Percentiles rank a stretch among this genome's conserved stretches.
phyloP scores from a whole-genome alignment of 129 eudicot genomes.

The Oenanthe sinensis region DNA sequence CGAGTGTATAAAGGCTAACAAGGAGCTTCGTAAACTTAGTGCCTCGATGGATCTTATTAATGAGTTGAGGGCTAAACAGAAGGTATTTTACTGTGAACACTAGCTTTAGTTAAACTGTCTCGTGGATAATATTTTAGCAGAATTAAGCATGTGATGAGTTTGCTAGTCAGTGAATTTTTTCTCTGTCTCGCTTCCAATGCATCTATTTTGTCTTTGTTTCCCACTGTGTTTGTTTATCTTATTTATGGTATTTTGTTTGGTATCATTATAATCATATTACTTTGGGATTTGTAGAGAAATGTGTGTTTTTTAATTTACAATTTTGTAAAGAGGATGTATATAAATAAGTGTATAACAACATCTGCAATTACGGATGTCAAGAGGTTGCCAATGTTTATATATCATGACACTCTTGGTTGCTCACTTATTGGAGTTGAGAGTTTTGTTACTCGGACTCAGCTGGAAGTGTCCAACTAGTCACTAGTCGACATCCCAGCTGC shows the following conservation, averaged over 20 bases:
- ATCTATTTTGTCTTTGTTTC: not conserved
- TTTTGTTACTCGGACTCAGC: too few species aligned
- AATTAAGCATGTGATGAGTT: not conserved
- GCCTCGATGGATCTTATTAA: slow-evolving; percentile 50
- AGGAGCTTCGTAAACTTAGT: slow-evolving; percentile 69
- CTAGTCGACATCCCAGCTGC: not conserved
- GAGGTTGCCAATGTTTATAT: too few species aligned
- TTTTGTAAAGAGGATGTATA: not conserved
- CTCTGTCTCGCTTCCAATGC: not conserved
- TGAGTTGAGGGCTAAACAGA: slow-evolving; percentile 62
- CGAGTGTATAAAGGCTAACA: slow-evolving; percentile 75
- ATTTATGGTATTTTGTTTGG: not conserved
- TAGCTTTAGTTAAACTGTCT: not conserved
- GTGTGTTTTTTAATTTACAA: not conserved
- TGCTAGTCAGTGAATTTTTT: not conserved
- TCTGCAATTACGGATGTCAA: too few species aligned
- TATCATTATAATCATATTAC: not conserved
- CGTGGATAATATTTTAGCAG: not conserved
- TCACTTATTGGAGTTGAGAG: too few species aligned
- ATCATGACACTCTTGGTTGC: too few species aligned
- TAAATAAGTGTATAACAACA: not conserved
- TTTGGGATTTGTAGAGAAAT: not conserved
- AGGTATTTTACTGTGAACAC: slow-evolving; percentile 32
- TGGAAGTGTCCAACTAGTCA: not conserved
- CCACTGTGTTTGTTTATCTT: not conserved